Conservation (phyloP, 352 stramenopile genomes). For the Thalassiosira livingstoniorum region DNA sequence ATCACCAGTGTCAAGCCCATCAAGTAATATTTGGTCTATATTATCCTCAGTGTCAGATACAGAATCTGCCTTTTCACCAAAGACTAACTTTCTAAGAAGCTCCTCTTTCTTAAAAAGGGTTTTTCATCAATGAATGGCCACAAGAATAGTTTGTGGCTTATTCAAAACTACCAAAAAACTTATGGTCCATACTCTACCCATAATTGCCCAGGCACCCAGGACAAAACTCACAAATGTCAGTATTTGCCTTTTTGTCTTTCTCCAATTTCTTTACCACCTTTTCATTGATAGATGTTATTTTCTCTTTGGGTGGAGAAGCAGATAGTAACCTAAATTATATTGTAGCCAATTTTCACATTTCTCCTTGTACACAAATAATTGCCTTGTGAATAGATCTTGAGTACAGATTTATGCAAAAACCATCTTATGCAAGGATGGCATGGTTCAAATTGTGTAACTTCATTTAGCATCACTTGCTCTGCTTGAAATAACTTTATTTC, state of each 20-base stretch:
- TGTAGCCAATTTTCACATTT: too few species aligned
- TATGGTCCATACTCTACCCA: neutral
- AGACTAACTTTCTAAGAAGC: neutral
- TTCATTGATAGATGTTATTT: neutral
- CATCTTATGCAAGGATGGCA: too few species aligned
- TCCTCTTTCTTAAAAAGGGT: neutral
- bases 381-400: too few species aligned
- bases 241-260: neutral
- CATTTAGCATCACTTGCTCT: too few species aligned
- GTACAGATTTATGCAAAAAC: too few species aligned
- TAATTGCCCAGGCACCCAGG: neutral
- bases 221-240: neutral
- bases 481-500: too few species aligned
- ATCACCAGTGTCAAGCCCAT: neutral
- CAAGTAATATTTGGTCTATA: too few species aligned
- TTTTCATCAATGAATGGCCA: neutral
- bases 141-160: neutral
- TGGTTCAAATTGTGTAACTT: too few species aligned
- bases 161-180: neutral
- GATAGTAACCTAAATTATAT: too few species aligned
- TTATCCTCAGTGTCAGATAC: neutral
- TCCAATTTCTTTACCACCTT: neutral
- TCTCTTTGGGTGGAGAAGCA: too few species aligned
- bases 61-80: neutral
- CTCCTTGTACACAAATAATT: too few species aligned